Conservation (phyloP, 2,329 filamentous ascomycete species). For the Aspergillus versicolor region DNA sequence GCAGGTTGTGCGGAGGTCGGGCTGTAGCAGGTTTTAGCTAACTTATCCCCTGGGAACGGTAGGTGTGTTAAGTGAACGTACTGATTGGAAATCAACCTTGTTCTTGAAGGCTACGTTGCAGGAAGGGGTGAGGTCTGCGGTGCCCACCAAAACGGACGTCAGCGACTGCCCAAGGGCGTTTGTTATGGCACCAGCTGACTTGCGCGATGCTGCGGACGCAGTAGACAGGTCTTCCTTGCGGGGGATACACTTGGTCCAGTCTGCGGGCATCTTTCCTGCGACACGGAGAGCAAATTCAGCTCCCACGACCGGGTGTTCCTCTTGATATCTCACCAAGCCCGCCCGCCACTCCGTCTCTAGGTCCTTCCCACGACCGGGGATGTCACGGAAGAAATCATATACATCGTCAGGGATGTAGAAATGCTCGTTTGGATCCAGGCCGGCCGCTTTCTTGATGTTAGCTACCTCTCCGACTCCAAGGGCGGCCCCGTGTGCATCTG, state of each 20-base stretch:
- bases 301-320: conserved; percentile 2
- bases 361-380: background rate
- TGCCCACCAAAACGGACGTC: conserved; percentile 4
- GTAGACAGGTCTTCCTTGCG: conserved; percentile 17
- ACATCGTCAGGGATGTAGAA: conserved; percentile 14
- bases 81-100: conserved; percentile 13
- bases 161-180: conserved; percentile 5
- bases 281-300: conserved; percentile 13
- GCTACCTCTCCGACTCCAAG: conserved; percentile 11
- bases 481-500: conserved; percentile 8
- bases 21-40: background rate
- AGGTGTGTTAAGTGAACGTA: background rate
- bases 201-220: conserved; percentile 4
- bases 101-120: conserved; percentile 11
- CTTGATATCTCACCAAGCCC: background rate
- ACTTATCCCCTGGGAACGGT: too few species aligned
- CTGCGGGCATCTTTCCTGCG: conserved; percentile 9
- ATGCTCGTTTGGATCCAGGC: conserved; percentile 7
- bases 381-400: conserved; percentile 12
- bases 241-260: conserved; percentile 13
- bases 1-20: conserved; percentile 11
- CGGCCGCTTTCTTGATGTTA: background rate
- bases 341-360: conserved; percentile 5
- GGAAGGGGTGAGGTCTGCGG: conserved; percentile 11
- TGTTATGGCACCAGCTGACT: conserved; percentile 5